A percentile compares a stretch with the other conserved stretches of the same genome.
Evolutionary conservation across 2,329 filamentous ascomycete species (phyloP).

Genomic region (Aspergillus piperis): DNA sequence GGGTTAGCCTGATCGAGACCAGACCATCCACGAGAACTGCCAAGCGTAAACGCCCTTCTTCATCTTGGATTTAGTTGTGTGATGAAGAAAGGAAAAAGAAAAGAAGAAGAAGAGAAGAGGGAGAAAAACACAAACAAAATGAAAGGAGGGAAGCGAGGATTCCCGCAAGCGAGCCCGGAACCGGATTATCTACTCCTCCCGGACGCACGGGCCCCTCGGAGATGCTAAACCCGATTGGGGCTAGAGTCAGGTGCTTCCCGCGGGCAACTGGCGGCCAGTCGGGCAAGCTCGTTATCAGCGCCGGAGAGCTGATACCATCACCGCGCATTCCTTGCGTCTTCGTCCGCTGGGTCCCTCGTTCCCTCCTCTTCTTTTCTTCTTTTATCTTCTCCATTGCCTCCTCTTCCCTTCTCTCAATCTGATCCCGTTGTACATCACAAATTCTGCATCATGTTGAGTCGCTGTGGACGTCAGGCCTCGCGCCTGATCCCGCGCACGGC

Average conservation of each 20-base stretch:
- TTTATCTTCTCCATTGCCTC: constrained; percentile 33
- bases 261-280: constrained; percentile 34
- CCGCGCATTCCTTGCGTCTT: constrained; percentile 19
- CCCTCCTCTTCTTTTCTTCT: constrained; percentile 13
- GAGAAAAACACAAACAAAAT: background rate
- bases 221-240: constrained; percentile 20
- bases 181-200: constrained; percentile 11
- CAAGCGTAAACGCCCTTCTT: constrained; percentile 38
- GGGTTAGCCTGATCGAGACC: constrained; percentile 31
- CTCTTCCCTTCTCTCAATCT: constrained; percentile 15
- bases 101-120: constrained; percentile 23
- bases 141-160: constrained; percentile 19
- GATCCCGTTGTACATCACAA: constrained; percentile 16
- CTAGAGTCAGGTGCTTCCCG: constrained; percentile 37
- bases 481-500: constrained; percentile 35
- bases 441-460: constrained; percentile 37
- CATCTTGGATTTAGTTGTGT: constrained; percentile 47
- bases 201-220: constrained; percentile 15
- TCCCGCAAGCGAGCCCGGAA: background rate
- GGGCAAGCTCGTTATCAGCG: background rate
- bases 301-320: constrained; percentile 5
- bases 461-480: constrained; percentile 38
- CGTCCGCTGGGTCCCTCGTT: constrained; percentile 19
- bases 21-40: constrained; percentile 39
- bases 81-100: constrained; percentile 31